These are phyloP conservation scores for Phaffia australis DNA, from an alignment of 768 basidiomycete species.

Conservation along the genomic window DNA sequence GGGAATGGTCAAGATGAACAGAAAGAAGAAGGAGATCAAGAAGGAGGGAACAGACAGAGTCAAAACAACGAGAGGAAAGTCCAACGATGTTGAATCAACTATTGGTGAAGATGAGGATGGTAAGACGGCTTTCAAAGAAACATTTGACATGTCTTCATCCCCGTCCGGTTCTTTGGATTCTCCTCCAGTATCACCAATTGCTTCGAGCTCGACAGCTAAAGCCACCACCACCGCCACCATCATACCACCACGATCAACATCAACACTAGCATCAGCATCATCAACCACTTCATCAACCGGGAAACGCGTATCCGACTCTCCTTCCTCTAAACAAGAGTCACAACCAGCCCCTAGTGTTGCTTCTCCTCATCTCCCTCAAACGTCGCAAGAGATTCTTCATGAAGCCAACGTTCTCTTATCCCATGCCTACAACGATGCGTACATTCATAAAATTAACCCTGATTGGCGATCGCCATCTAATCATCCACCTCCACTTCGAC, in stretches of 20 bases:
- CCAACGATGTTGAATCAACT: conserved; percentile 30
- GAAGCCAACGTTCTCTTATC: conserved; percentile 28
- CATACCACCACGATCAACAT: conserved; percentile 16
- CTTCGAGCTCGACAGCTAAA: conserved; percentile 47
- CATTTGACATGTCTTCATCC: neutral
- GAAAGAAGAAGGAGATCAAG: neutral
- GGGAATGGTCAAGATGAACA: conserved; percentile 39
- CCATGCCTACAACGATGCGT: conserved; percentile 9
- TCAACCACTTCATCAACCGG: neutral
- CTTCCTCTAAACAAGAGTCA: neutral
- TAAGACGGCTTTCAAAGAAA: neutral
- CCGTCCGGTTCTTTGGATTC: neutral
- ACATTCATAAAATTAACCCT: conserved; percentile 2
- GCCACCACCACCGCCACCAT: conserved; percentile 11
- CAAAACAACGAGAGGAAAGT: neutral
- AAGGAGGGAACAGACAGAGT: neutral
- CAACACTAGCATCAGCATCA: neutral
- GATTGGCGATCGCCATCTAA: conserved; percentile 5
- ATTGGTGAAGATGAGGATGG: conserved; percentile 2
- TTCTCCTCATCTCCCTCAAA: conserved; percentile 28
- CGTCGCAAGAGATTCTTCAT: conserved; percentile 24
- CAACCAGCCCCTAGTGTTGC: conserved; percentile 13
- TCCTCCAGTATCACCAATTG: conserved; percentile 49
- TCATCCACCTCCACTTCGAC: conserved; percentile 43
- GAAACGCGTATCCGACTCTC: neutral